Conservation (phyloP, 768 basidiomycete species). For the Neoboletus magnificus region DNA sequence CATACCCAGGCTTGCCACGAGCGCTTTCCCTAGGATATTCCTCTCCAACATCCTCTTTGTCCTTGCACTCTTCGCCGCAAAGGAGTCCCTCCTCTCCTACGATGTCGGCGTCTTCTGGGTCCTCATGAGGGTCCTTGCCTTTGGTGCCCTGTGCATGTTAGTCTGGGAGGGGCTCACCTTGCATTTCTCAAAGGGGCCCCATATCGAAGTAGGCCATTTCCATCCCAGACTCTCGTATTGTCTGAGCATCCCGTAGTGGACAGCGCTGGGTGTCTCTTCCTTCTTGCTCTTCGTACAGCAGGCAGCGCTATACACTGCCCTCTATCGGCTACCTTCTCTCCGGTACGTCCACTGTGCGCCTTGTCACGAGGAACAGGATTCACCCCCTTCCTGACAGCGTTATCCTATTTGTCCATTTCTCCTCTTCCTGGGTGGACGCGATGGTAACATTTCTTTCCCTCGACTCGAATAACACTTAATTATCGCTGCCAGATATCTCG, state of each 20-base stretch:
- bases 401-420: slow-evolving; percentile 66
- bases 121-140: slow-evolving; percentile 66
- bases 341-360: slow-evolving; percentile 44
- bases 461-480: slow-evolving; percentile 19
- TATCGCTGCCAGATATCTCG: slow-evolving; percentile 44
- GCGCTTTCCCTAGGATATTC: slow-evolving; percentile 52
- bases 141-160: slow-evolving; percentile 63
- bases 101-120: slow-evolving; percentile 78
- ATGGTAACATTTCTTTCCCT: slow-evolving; percentile 49
- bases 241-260: slow-evolving; percentile 49
- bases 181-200: slow-evolving; percentile 49
- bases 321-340: slow-evolving; percentile 63
- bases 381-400: slow-evolving; percentile 44
- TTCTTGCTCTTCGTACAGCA: slow-evolving; percentile 67
- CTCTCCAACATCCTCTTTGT: slow-evolving; percentile 64
- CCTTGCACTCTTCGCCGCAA: slow-evolving; percentile 56
- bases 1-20: slow-evolving; percentile 46
- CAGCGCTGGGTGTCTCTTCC: slow-evolving; percentile 65
- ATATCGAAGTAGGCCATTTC: slow-evolving; percentile 53
- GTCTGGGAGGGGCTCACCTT: slow-evolving; percentile 58
- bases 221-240: slow-evolving; percentile 1
- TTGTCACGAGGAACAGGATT: neutral
- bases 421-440: slow-evolving; percentile 60
- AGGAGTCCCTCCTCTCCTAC: slow-evolving; percentile 62
- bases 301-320: slow-evolving; percentile 61